Evolutionary conservation across 164 flowering plant genomes (phyloP), one percentile per base, ranked within the genome.

Genomic region (Dillenia suffruticosa): DNA sequence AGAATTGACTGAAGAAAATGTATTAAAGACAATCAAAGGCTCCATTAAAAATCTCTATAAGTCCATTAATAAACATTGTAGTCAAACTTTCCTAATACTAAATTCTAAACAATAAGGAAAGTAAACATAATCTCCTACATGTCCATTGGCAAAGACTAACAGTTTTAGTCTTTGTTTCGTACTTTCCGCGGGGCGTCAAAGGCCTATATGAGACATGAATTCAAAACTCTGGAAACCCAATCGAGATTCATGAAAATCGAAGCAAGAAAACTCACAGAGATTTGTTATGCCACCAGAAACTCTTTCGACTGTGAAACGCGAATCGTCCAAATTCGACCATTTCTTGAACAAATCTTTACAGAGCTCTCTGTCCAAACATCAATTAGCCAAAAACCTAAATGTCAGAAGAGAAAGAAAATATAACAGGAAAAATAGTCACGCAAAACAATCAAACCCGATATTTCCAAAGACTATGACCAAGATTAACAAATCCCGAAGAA

Each of bases 241-340:
- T 62, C 10, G 45, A 50, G 26, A 49, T 11, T 32, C 6, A 32
- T 32, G 40, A 32, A 32, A 32, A 32, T 32, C 5, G 40, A 32
- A 32, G 40, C 40, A 32, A 32, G 40, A 32, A 32, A 32, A 73
- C 98, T 74, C 68, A 94, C 99, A 60, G 9, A 86, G 76, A 79
- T 94, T 94, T 24, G 99, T 94, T 62, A 94, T 89, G 72, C 99
- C 99, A 48, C 99, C 99, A 49, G 97, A 84, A 24, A 94, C 85
- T 0, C 83, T 91, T 75, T 89, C 89, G 9, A 89, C 80, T 12
- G 77, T 71, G 73, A 94, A 94, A 49, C 69, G 47, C 8, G 93
- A 83, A 66, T 81, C 78, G 16, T 94, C 96, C 66, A 88, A 63
- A 3, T 65, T 57, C 10, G 83, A 80, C 99, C 99, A 94, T 53